Percentiles rank a stretch among this genome's conserved stretches.
phyloP scores from a whole-genome alignment of 2,329 filamentous ascomycete species.

The Diaporthe helianthi region DNA sequence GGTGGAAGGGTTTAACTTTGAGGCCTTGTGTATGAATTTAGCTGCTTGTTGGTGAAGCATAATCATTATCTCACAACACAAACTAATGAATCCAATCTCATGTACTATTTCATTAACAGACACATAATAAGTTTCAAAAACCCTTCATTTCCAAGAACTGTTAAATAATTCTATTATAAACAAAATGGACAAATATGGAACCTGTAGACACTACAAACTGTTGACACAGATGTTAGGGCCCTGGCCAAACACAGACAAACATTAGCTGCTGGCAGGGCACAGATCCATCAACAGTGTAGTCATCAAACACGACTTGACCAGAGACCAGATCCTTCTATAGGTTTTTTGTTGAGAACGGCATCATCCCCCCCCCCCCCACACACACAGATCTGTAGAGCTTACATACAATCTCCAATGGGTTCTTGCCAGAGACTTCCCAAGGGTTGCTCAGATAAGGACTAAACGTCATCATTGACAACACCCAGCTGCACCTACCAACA shows the following conservation, averaged over 20 bases:
- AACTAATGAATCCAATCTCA: too few relatives aligned
- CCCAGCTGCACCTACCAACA: conserved; percentile 1
- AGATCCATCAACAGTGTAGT: not conserved
- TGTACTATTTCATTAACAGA: not conserved
- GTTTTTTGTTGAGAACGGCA: not conserved
- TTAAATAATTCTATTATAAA: too few relatives aligned
- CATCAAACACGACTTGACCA: conserved; percentile 11
- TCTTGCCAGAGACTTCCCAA: not conserved
- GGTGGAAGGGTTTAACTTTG: not conserved
- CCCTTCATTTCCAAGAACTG: not conserved
- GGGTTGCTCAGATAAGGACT: not conserved
- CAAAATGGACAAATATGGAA: not conserved
- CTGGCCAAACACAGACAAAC: not conserved
- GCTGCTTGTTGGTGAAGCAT: too few relatives aligned
- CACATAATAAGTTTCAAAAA: not conserved
- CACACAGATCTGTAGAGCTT: not conserved
- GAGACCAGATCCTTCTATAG: too few relatives aligned
- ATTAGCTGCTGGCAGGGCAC: not conserved
- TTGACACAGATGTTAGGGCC: not conserved
- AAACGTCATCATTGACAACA: not conserved
- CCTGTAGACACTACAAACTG: not conserved
- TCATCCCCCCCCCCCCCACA: too few relatives aligned
- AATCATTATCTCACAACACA: not conserved
- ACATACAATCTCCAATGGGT: conserved; percentile 2
- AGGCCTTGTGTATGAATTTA: too few relatives aligned